Conservation (phyloP, 108 stramenopile species). For the Hondaea fermentalgiana region DNA sequence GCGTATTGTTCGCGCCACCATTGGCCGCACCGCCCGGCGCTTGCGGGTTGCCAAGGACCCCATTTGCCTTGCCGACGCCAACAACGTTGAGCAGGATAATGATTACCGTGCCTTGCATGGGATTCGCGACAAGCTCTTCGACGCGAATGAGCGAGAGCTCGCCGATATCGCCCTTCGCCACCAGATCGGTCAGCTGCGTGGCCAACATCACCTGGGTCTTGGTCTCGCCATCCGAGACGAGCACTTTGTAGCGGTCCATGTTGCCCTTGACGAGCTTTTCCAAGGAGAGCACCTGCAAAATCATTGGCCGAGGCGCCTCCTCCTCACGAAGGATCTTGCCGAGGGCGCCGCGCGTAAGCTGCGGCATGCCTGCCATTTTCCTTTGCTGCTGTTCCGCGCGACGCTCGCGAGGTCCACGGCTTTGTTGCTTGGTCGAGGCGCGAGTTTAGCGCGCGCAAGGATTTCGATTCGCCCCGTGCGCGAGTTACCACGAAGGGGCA, state of each 20-base stretch:
- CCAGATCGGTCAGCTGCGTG: slow-evolving; percentile 36
- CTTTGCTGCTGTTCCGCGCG: not conserved
- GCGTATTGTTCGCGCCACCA: not conserved
- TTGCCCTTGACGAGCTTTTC: slow-evolving; percentile 30
- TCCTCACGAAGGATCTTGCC: not conserved
- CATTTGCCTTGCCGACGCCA: not conserved
- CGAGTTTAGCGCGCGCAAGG: not conserved
- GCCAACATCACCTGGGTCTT: slow-evolving; percentile 39
- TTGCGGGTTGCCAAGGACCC: not conserved
- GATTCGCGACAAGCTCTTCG: slow-evolving; percentile 28
- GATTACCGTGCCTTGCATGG: slow-evolving; percentile 30
- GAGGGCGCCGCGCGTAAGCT: not conserved
- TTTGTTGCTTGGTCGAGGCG: not conserved
- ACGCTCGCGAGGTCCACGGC: not conserved
- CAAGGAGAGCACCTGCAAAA: slow-evolving; percentile 31
- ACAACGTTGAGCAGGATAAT: slow-evolving; percentile 23
- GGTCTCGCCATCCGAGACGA: slow-evolving; percentile 37
- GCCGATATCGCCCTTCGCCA: slow-evolving; percentile 14
- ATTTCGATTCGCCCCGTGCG: too few species aligned
- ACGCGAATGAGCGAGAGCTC: slow-evolving; percentile 21
- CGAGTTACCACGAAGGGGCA: too few species aligned
- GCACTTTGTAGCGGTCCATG: slow-evolving; percentile 26
- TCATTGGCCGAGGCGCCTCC: not conserved
- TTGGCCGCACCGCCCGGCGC: not conserved
- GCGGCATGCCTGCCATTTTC: not conserved